phyloP scores from a whole-genome alignment of 305 asterid genomes.

The Plantago lanceolata region DNA sequence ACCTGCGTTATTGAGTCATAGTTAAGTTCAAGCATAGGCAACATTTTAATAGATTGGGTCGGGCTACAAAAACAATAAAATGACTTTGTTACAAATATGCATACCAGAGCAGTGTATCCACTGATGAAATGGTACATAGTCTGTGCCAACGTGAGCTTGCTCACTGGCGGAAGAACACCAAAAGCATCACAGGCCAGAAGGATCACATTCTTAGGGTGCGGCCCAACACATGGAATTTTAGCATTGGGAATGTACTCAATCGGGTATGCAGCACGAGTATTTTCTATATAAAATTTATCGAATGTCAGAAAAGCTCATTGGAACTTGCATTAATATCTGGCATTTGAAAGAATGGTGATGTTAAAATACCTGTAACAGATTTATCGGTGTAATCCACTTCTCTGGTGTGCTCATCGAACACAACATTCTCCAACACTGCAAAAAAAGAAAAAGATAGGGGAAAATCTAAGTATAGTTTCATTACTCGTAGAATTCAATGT shows the following conservation, averaged over 20 bases:
- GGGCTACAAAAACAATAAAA: too few relatives aligned
- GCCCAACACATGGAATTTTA: slow-evolving; percentile 80
- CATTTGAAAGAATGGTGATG: neutral
- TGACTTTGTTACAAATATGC: neutral
- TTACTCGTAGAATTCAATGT: neutral
- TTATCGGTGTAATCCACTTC: slow-evolving; percentile 86
- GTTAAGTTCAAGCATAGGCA: neutral
- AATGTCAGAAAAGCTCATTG: neutral
- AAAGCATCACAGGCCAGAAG: slow-evolving; percentile 95
- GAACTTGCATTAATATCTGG: too few relatives aligned
- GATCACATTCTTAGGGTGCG: slow-evolving; percentile 92
- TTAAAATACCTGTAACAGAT: slow-evolving; percentile 74
- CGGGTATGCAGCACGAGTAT: slow-evolving; percentile 97
- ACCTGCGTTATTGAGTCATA: slow-evolving; percentile 42
- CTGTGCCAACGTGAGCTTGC: slow-evolving; percentile 84
- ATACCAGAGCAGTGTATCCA: slow-evolving; percentile 97
- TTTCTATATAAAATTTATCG: slow-evolving; percentile 43
- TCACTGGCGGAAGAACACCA: slow-evolving; percentile 98
- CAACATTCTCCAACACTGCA: slow-evolving; percentile 87
- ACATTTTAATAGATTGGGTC: neutral
- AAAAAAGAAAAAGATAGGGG: slow-evolving; percentile 8
- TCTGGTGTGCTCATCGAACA: slow-evolving; percentile 85
- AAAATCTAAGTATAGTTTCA: neutral
- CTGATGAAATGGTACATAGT: slow-evolving; percentile 99
- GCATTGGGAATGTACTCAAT: slow-evolving; percentile 94